Conservation (phyloP, 2,329 filamentous ascomycete genomes). For the Fusarium piperis region DNA sequence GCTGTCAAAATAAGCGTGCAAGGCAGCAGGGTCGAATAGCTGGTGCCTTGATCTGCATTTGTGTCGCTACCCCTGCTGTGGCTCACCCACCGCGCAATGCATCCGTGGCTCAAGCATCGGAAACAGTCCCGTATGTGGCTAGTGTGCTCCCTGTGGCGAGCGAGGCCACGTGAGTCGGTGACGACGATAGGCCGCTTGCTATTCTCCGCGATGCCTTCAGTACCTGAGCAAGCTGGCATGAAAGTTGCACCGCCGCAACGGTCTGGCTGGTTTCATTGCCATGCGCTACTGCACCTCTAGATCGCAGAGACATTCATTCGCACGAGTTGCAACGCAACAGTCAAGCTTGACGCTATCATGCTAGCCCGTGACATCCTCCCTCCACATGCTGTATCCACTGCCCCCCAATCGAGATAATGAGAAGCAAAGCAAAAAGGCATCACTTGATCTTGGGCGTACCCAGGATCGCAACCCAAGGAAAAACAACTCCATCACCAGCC, state of each 20-base stretch:
- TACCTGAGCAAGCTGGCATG: background rate
- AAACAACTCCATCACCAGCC: conserved; percentile 3
- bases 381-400: conserved; percentile 12
- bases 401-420: background rate
- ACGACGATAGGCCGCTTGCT: conserved; percentile 6
- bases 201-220: background rate
- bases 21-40: background rate
- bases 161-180: conserved; percentile 21
- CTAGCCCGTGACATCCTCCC: conserved; percentile 16
- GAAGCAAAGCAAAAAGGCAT: background rate
- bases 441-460: conserved; percentile 15
- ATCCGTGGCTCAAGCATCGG: background rate
- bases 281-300: conserved; percentile 18
- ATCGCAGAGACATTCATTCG: background rate
- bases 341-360: background rate
- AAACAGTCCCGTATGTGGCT: conserved; percentile 7
- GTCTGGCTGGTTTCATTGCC: conserved; percentile 19
- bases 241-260: conserved; percentile 6
- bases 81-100: background rate
- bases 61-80: background rate
- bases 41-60: background rate
- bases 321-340: background rate
- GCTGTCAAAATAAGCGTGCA: background rate
- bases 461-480: conserved; percentile 1
- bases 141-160: conserved; percentile 19